Percentiles rank a stretch among this genome's conserved stretches.
phyloP scores from a whole-genome alignment of 2,329 filamentous ascomycete species.

The Ophiognomonia clavigignenti-juglandacearum region DNA sequence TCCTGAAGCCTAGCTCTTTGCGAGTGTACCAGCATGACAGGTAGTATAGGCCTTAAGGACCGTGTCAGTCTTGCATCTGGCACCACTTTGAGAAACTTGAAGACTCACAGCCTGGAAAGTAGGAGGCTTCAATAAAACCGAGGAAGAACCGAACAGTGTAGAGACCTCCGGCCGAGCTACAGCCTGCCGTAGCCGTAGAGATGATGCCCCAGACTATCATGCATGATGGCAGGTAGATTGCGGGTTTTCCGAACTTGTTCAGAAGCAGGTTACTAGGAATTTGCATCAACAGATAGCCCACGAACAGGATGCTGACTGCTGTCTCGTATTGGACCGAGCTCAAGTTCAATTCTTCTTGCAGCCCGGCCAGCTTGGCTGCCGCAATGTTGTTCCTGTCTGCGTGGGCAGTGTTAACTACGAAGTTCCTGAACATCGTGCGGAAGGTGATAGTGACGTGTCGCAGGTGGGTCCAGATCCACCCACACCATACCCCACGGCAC shows the following conservation, averaged over 20 bases:
- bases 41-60: conserved; percentile 45
- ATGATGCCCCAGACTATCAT: conserved; percentile 46
- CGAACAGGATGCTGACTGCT: conserved; percentile 46
- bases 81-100: not conserved
- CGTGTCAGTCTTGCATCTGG: conserved; percentile 5
- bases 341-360: conserved; percentile 40
- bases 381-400: conserved; percentile 32
- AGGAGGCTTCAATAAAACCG: conserved; percentile 37
- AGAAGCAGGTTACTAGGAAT: conserved; percentile 46
- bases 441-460: too few relatives aligned
- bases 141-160: conserved; percentile 37
- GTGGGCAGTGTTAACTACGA: too few relatives aligned
- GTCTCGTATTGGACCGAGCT: conserved; percentile 29
- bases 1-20: conserved; percentile 56
- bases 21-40: conserved; percentile 61
- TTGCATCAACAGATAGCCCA: conserved; percentile 47
- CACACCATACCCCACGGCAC: too few relatives aligned
- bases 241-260: conserved; percentile 47
- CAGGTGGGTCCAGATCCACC: not conserved
- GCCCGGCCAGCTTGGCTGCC: conserved; percentile 38
- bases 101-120: conserved; percentile 21
- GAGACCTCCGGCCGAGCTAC: conserved; percentile 31
- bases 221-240: conserved; percentile 38
- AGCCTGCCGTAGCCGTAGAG: conserved; percentile 34
- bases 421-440: too few relatives aligned